Evolutionary conservation across 1,284 basidiomycete species (phyloP).

Genomic region (Stygiomarasmius scandens): DNA sequence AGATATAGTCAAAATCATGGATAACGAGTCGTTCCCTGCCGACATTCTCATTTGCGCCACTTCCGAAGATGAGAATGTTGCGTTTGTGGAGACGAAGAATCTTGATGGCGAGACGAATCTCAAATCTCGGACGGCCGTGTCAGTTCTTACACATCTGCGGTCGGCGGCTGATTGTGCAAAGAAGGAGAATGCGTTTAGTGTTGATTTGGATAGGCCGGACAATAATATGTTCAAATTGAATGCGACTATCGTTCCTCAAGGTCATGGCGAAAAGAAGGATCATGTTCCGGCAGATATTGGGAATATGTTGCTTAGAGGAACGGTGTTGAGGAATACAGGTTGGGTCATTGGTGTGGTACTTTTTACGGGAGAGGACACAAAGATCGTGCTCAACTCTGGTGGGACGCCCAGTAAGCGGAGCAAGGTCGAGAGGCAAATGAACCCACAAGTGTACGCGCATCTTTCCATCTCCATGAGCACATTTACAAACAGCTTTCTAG

Average conservation of each 20-base stretch:
- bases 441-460: conserved; percentile 84
- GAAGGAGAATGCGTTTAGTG: conserved; percentile 56
- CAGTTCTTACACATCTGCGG: conserved; percentile 76
- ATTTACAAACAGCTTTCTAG: conserved; percentile 36
- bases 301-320: conserved; percentile 87
- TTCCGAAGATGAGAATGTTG: conserved; percentile 96
- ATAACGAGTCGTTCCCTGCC: conserved; percentile 90
- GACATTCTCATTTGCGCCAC: conserved; percentile 95
- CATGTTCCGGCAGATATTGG: conserved; percentile 78
- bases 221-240: conserved; percentile 94
- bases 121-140: conserved; percentile 88
- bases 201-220: conserved; percentile 89
- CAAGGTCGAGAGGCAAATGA: conserved; percentile 94
- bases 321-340: conserved; percentile 87
- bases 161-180: conserved; percentile 63
- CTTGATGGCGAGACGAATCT: conserved; percentile 99
- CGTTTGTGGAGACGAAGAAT: conserved; percentile 98
- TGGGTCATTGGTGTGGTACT: conserved; percentile 94
- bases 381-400: conserved; percentile 94
- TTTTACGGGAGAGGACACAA: conserved; percentile 92
- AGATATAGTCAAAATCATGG: conserved; percentile 90
- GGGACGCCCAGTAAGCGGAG: conserved; percentile 92
- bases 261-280: conserved; percentile 45
- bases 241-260: conserved; percentile 62
- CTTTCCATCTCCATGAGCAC: neutral